Percentiles rank a stretch among this genome's conserved stretches.
phyloP scores from a whole-genome alignment of 495 filamentous ascomycete species.

The Trichoderma gamsii region DNA sequence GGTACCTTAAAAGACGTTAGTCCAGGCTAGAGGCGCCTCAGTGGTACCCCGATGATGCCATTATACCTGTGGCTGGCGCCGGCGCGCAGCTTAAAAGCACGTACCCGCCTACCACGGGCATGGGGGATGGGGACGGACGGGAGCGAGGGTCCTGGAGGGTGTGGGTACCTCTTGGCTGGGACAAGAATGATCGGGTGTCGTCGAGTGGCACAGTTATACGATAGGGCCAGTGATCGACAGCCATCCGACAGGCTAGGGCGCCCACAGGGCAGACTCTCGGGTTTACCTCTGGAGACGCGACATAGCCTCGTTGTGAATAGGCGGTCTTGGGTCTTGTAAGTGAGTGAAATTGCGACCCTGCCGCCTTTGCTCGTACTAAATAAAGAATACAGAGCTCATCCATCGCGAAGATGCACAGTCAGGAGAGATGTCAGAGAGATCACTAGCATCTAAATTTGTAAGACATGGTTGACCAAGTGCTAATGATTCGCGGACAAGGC shows the following conservation, averaged over 20 bases:
- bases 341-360: neutral
- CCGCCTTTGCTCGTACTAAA: neutral
- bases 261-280: conserved; percentile 8
- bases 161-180: neutral
- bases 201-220: conserved; percentile 12
- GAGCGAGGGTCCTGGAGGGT: neutral
- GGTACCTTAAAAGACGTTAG: neutral
- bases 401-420: too few species aligned
- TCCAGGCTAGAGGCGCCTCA: neutral
- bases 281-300: neutral
- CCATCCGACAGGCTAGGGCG: conserved; percentile 6
- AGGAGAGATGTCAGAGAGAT: too few species aligned
- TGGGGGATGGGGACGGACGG: neutral
- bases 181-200: neutral
- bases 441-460: too few species aligned
- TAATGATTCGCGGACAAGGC: neutral
- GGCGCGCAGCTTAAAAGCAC: neutral
- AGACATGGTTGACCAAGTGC: neutral
- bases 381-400: neutral
- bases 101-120: neutral
- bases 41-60: neutral
- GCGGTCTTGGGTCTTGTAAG: neutral
- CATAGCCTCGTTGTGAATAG: conserved; percentile 7
- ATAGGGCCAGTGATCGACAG: conserved; percentile 14
- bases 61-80: too few species aligned